Conservation (phyloP, 192 early-diverging fungal species). For the Chytriomyces sp. region DNA sequence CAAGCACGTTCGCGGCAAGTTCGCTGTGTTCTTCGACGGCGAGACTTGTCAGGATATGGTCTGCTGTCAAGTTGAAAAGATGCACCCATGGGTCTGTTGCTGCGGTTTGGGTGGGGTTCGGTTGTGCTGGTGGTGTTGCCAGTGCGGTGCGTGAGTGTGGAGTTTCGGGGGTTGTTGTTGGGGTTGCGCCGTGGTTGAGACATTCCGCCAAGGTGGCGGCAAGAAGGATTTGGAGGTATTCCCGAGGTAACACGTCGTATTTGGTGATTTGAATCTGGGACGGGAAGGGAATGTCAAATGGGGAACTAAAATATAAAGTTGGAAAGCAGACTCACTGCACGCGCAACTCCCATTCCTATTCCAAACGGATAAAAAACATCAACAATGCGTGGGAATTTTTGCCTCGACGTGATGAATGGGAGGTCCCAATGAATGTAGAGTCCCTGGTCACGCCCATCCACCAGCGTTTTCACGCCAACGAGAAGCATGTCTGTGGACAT, state of each 20-base stretch:
- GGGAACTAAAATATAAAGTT: not conserved
- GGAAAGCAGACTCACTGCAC: slow-evolving; percentile 18
- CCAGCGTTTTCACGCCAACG: not conserved
- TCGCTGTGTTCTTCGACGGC: slow-evolving; percentile 19
- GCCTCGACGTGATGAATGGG: slow-evolving; percentile 22
- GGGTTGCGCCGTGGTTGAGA: not conserved
- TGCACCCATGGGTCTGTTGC: slow-evolving; percentile 15
- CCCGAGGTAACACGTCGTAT: not conserved
- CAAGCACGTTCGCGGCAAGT: slow-evolving; percentile 24
- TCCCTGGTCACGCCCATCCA: slow-evolving; percentile 3
- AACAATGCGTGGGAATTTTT: not conserved
- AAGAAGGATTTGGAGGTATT: slow-evolving; percentile 34
- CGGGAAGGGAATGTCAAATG: not conserved
- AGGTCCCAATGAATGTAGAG: slow-evolving; percentile 37
- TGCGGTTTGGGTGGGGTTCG: not conserved
- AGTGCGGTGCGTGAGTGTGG: not conserved
- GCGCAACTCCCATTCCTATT: slow-evolving; percentile 35
- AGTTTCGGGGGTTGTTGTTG: not conserved
- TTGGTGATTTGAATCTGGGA: slow-evolving; percentile 27
- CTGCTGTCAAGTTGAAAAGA: slow-evolving; percentile 13
- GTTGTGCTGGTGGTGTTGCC: not conserved
- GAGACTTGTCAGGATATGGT: slow-evolving; percentile 11
- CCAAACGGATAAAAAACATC: slow-evolving; percentile 40
- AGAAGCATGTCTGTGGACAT: not conserved
- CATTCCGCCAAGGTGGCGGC: not conserved